Conservation (phyloP, 148 eudicot genomes). For the Chenopodium formosanum region DNA sequence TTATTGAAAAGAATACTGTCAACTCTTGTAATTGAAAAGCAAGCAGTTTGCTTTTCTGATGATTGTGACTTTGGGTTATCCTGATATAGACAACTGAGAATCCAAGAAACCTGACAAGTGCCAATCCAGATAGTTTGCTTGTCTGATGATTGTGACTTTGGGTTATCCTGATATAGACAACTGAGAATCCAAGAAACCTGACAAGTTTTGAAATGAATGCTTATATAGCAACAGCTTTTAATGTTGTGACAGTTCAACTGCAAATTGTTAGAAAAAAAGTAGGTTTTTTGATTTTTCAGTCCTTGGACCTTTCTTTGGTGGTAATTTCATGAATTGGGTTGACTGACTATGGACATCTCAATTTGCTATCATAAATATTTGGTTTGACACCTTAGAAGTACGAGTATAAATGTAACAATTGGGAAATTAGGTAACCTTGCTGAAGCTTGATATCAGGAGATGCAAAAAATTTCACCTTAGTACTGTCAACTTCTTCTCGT, state of each 20-base stretch:
- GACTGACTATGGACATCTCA: background rate
- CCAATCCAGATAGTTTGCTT: background rate
- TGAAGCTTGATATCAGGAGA: too few relatives aligned
- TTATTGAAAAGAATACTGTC: too few relatives aligned
- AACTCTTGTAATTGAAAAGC: too few relatives aligned
- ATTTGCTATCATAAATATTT: background rate
- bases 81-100: background rate
- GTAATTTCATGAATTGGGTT: conserved; percentile 1
- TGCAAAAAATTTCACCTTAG: too few relatives aligned
- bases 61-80: background rate
- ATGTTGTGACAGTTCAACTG: background rate
- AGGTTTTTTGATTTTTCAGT: too few relatives aligned
- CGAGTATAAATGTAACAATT: too few relatives aligned
- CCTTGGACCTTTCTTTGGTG: background rate
- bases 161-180: background rate
- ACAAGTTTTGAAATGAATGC: background rate
- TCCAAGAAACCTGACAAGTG: background rate
- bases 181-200: background rate
- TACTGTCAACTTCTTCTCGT: too few relatives aligned
- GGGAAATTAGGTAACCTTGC: too few relatives aligned
- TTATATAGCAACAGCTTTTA: background rate
- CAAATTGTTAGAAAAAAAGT: too few relatives aligned
- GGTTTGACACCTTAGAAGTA: too few relatives aligned
- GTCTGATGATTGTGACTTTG: background rate
- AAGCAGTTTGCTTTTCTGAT: background rate